phyloP scores from a whole-genome alignment of 1,284 basidiomycete genomes.

The Cryptococcus wingfieldii region DNA sequence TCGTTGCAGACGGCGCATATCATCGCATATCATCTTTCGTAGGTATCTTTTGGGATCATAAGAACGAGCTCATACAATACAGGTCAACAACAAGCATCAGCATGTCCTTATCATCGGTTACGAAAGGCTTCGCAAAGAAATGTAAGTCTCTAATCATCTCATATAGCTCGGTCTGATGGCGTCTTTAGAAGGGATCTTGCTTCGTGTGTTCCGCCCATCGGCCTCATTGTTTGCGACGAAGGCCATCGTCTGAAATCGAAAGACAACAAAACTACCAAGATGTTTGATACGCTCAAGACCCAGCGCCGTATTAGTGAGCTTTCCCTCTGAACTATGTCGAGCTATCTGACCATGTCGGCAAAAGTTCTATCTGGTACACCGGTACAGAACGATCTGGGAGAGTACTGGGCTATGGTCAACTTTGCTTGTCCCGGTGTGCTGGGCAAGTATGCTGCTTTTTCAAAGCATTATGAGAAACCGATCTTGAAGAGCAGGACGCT shows the following conservation, averaged over 20 bases:
- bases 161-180: neutral
- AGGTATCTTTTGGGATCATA: conserved; percentile 55
- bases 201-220: conserved; percentile 67
- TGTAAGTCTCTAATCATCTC: conserved; percentile 53
- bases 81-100: conserved; percentile 58
- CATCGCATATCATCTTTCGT: conserved; percentile 70
- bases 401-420: conserved; percentile 95
- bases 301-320: conserved; percentile 59
- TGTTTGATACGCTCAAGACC: conserved; percentile 77
- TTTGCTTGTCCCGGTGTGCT: conserved; percentile 91
- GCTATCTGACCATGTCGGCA: neutral
- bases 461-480: conserved; percentile 78
- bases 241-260: conserved; percentile 88
- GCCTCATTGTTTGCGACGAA: conserved; percentile 93
- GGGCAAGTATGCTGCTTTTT: conserved; percentile 63
- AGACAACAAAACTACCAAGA: conserved; percentile 83
- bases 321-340: no score
- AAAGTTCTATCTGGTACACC: conserved; percentile 91
- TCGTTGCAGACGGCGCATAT: conserved; percentile 69
- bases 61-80: neutral
- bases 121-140: conserved; percentile 73
- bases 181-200: conserved; percentile 43
- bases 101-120: conserved; percentile 93
- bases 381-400: conserved; percentile 91
- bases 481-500: conserved; percentile 84